These are phyloP conservation scores for Naganishia friedmannii DNA, from an alignment of 768 basidiomycete genomes.

Conservation along the genomic window DNA sequence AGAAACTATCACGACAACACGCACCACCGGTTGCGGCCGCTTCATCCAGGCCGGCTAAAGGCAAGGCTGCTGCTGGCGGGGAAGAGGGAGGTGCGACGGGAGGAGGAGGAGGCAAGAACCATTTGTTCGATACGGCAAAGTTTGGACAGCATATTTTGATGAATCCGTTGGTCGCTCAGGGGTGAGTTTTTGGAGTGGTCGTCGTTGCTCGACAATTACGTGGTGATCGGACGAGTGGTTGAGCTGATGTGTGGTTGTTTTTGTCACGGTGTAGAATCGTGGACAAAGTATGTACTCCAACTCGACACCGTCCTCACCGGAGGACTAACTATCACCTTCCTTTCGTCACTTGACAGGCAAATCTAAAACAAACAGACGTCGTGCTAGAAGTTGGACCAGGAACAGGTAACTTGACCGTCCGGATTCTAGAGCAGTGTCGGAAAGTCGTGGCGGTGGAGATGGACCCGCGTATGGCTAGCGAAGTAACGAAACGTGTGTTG, in stretches of 20 bases:
- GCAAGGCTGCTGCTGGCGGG: conserved; percentile 41
- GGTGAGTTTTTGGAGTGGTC: conserved; percentile 56
- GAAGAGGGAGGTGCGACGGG: conserved; percentile 29
- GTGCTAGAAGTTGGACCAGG: conserved; percentile 97
- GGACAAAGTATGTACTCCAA: conserved; percentile 57
- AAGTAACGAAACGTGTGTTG: conserved; percentile 92
- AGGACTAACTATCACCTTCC: neutral
- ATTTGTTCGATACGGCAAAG: conserved; percentile 72
- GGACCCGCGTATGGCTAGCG: conserved; percentile 98
- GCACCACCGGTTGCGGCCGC: conserved; percentile 40
- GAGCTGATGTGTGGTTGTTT: neutral
- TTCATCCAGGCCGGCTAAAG: conserved; percentile 35
- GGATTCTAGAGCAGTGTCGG: conserved; percentile 88
- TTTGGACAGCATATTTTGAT: conserved; percentile 98
- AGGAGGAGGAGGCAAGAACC: conserved; percentile 45
- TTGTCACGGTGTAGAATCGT: conserved; percentile 57
- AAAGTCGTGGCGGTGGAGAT: conserved; percentile 86
- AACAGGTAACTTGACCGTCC: conserved; percentile 91
- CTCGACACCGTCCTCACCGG: neutral
- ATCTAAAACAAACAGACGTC: conserved; percentile 86
- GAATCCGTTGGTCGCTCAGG: conserved; percentile 85
- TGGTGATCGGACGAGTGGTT: conserved; percentile 20
- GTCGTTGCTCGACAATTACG: too few relatives aligned
- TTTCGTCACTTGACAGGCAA: conserved; percentile 62
- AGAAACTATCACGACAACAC: conserved; percentile 37